Evolutionary conservation across 2,329 filamentous ascomycete species (phyloP).

Genomic region (Tolypocladium cylindrosporum): DNA sequence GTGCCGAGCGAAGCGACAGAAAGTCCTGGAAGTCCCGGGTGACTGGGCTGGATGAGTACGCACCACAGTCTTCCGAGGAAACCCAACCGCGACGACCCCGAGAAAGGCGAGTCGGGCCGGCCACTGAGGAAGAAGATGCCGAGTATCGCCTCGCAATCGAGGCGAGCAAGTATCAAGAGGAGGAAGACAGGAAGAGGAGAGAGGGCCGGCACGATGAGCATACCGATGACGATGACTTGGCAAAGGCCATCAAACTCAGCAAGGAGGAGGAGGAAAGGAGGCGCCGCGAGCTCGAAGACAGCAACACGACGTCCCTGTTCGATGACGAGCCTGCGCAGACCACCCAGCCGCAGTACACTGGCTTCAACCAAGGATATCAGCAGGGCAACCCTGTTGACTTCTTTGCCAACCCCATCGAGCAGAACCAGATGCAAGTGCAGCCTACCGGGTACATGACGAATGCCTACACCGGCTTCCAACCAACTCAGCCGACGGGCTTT

Average conservation of each 20-base stretch:
- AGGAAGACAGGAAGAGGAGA: constrained; percentile 74
- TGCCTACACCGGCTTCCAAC: constrained; percentile 43
- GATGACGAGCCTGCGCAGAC: constrained; percentile 60
- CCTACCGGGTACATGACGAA: constrained; percentile 62
- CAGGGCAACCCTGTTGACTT: constrained; percentile 95
- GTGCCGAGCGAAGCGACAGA: constrained; percentile 80
- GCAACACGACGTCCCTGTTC: constrained; percentile 79
- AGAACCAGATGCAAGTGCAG: constrained; percentile 62
- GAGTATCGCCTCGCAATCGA: constrained; percentile 88
- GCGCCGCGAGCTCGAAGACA: constrained; percentile 75
- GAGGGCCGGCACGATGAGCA: constrained; percentile 45
- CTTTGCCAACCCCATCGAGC: constrained; percentile 89
- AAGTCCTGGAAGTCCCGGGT: constrained; percentile 97
- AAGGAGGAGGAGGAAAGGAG: constrained; percentile 89
- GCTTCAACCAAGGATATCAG: constrained; percentile 94
- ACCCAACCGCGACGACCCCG: constrained; percentile 33
- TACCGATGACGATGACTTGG: constrained; percentile 77
- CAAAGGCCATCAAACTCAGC: constrained; percentile 90
- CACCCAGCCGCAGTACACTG: constrained; percentile 66
- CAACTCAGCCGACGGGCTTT: constrained; percentile 39
- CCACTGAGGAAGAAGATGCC: constrained; percentile 71
- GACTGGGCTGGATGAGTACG: constrained; percentile 80
- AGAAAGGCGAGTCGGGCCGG: constrained; percentile 31
- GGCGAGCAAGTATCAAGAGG: constrained; percentile 89
- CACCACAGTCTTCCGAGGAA: constrained; percentile 31